Conservation (phyloP, 345 rosid genomes). For the Citrus inodora region DNA sequence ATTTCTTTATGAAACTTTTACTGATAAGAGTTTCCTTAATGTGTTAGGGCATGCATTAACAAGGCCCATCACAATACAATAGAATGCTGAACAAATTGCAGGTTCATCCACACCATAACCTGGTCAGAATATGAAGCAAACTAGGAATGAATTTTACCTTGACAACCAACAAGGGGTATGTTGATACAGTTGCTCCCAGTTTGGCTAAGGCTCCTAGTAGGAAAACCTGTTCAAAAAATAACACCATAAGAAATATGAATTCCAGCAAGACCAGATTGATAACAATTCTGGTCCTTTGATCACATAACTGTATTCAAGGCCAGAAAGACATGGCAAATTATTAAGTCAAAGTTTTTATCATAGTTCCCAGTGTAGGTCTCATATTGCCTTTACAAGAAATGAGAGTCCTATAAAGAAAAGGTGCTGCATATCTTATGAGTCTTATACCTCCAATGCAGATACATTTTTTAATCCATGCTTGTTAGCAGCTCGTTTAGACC, state of each 20-base stretch:
- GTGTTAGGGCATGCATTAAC: background rate
- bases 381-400: background rate
- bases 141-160: constrained; percentile 42
- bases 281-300: background rate
- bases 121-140: background rate
- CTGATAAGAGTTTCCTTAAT: background rate
- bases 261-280: background rate
- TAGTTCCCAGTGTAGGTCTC: background rate
- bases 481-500: constrained; percentile 39
- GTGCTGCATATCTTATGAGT: background rate
- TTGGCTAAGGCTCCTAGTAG: constrained; percentile 65
- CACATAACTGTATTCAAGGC: background rate
- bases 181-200: constrained; percentile 64
- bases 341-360: background rate
- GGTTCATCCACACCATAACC: background rate
- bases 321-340: background rate
- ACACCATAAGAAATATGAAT: background rate
- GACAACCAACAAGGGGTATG: constrained; percentile 66
- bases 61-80: background rate
- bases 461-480: constrained; percentile 39
- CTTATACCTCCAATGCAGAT: constrained; percentile 54
- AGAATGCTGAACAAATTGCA: too few relatives aligned
- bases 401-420: constrained; percentile 1
- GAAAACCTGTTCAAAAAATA: constrained; percentile 41
- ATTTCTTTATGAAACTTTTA: background rate